These are phyloP conservation scores for Esteya vermicola DNA, from an alignment of 2,329 filamentous ascomycete genomes.

Conservation along the genomic window DNA sequence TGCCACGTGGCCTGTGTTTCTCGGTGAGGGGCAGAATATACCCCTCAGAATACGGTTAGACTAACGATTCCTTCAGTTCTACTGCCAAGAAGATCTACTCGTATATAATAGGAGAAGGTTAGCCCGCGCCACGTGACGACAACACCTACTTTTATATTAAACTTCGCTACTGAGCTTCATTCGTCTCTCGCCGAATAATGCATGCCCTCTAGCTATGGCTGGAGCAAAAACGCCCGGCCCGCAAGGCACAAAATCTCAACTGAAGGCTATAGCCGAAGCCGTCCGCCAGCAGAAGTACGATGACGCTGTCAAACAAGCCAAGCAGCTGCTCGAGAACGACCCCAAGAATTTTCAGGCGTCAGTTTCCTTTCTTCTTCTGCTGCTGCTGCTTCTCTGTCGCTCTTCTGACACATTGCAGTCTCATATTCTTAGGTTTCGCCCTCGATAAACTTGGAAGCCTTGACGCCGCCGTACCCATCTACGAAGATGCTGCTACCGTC, in stretches of 20 bases:
- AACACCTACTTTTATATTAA: no score
- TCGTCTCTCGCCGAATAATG: no score
- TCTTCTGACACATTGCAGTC: constrained; percentile 13
- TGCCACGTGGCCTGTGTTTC: no score
- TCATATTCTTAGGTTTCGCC: constrained; percentile 79
- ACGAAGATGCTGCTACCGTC: constrained; percentile 55
- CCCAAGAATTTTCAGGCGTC: constrained; percentile 71
- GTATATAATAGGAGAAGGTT: no score
- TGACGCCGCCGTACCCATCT: constrained; percentile 63
- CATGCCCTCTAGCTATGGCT: constrained; percentile 5
- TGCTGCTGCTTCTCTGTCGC: background rate
- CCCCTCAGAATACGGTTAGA: no score
- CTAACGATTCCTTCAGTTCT: no score
- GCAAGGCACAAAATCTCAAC: constrained; percentile 46
- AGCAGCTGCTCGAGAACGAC: constrained; percentile 56
- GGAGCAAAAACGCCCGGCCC: constrained; percentile 11
- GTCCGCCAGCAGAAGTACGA: constrained; percentile 69
- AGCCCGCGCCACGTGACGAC: no score
- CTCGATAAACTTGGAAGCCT: constrained; percentile 60
- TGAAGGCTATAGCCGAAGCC: constrained; percentile 70
- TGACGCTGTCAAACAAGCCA: constrained; percentile 55
- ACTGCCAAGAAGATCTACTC: no score
- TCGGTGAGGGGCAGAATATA: no score
- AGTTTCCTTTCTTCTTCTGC: constrained; percentile 14
- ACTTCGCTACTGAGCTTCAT: no score